Conservation (phyloP, 495 filamentous ascomycete species). For the Aspergillus affinis region DNA sequence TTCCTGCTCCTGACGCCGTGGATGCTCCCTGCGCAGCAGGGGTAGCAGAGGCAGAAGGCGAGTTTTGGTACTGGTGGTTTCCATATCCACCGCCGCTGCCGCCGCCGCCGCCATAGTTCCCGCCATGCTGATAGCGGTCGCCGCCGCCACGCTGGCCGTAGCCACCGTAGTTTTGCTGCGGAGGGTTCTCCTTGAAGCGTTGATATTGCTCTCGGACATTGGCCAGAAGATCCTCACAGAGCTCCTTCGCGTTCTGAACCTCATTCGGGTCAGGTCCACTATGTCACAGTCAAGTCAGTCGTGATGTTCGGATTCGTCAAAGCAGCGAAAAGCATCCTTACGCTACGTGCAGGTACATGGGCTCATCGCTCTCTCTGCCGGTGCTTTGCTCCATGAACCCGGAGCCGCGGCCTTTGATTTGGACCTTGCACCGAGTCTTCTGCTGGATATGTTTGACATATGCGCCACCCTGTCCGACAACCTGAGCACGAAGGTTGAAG, state of each 20-base stretch:
- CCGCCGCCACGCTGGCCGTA: conserved; percentile 47
- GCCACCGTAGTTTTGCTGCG: conserved; percentile 61
- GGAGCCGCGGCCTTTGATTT: conserved; percentile 97
- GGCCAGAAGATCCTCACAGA: conserved; percentile 80
- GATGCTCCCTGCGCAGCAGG: conserved; percentile 32
- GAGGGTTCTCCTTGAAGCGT: conserved; percentile 80
- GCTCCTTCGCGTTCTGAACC: conserved; percentile 81
- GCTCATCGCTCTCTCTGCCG: conserved; percentile 83
- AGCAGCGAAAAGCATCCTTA: conserved; percentile 33
- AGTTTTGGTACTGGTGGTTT: conserved; percentile 40
- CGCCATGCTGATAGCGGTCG: conserved; percentile 31
- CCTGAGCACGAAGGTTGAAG: conserved; percentile 95
- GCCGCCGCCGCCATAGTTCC: conserved; percentile 31
- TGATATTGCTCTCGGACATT: conserved; percentile 88
- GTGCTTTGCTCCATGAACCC: conserved; percentile 87
- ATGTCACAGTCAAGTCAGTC: conserved; percentile 30
- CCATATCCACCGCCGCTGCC: conserved; percentile 33
- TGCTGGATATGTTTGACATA: conserved; percentile 98
- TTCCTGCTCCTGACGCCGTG: conserved; percentile 41
- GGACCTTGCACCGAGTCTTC: conserved; percentile 89
- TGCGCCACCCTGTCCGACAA: conserved; percentile 87
- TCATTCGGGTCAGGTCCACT: conserved; percentile 85
- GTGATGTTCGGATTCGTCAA: background rate
- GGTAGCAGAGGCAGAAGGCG: conserved; percentile 41
- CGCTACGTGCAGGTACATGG: conserved; percentile 95